Base-by-base conservation (phyloP, 768 basidiomycete genomes). In the Termitomyces sp. region DNA sequence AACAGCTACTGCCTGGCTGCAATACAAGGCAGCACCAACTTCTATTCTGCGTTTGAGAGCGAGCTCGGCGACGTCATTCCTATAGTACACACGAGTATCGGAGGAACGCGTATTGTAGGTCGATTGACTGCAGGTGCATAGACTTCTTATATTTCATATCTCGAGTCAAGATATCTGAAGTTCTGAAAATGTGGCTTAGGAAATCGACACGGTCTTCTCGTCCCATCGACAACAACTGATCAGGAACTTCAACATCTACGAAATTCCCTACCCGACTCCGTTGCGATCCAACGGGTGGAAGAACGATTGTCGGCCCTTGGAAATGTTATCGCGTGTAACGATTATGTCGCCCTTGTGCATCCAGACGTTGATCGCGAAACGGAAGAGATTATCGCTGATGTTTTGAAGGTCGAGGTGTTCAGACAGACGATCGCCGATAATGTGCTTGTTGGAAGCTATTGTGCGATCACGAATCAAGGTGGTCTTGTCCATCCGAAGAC, bases 311-410 rank as follows among this genome's bases (percentile, higher is more conserved):
- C 94, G 20, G 97, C 97, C 0, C 87, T 99, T 32, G 97, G 97
- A 29, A 99, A 99, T 72, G 96, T 99, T 63, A 96, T 99, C 73
- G 94, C 94, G 12, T 96, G 93, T 78, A 99, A 98, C 75, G 97
- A 99, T 78, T 92, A 98, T 70, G 96, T 99, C 66, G 97, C 97
- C 8, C 89, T 99, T 68, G 97, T 98, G 31, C 97, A 99, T 74
- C 97, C 97, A 8, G 97, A 99, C 66, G 79, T 98, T 62, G 97
- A 98, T 77, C 87, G 97, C 63, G 97, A 98, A 77, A 99, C 97
- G 29, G 97, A 99, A 72, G 97, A 99, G 76, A 98, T 99, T 78
- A 98, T 99, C 76, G 97, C 97, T 34, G 97, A 99, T 73, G 94
- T 97, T 20, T 85, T 99, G 67, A 98, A 98, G 75, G 97, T 98